Evolutionary conservation across 192 early-diverging fungal species (phyloP).

Genomic region (Podila epigama): DNA sequence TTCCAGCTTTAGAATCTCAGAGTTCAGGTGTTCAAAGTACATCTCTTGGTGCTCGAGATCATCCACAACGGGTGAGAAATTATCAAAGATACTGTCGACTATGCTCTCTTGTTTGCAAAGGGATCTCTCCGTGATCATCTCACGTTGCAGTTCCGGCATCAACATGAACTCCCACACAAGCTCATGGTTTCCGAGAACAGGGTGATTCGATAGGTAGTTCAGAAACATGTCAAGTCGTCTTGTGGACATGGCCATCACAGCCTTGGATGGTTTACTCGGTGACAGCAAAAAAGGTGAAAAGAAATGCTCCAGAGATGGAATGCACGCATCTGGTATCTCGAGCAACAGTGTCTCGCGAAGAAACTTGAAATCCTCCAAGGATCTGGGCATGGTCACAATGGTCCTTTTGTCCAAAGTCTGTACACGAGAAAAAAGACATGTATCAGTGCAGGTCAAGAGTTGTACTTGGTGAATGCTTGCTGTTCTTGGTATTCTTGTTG

Average conservation of each 20-base stretch:
- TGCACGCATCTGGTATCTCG: constrained; percentile 52
- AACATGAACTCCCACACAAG: constrained; percentile 54
- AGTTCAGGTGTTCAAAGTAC: constrained; percentile 48
- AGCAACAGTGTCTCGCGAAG: constrained; percentile 45
- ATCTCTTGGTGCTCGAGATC: constrained; percentile 52
- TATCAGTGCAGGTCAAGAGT: neutral
- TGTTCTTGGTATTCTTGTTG: too few relatives aligned
- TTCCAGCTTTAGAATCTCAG: constrained; percentile 39
- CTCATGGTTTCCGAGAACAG: constrained; percentile 52
- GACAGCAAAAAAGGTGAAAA: constrained; percentile 48
- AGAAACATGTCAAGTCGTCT: constrained; percentile 51
- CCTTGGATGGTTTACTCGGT: constrained; percentile 48
- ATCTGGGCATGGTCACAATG: constrained; percentile 51
- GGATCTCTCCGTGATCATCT: constrained; percentile 45
- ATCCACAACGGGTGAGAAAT: constrained; percentile 19
- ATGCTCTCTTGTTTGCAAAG: constrained; percentile 47
- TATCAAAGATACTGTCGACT: constrained; percentile 51
- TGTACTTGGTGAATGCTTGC: neutral
- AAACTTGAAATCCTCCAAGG: constrained; percentile 56
- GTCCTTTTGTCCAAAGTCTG: constrained; percentile 26
- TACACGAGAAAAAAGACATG: neutral
- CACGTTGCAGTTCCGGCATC: constrained; percentile 48
- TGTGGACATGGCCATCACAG: constrained; percentile 25
- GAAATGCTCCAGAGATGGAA: constrained; percentile 51
- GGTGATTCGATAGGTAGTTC: constrained; percentile 51